A percentile compares a stretch with the other conserved stretches of the same genome.
Evolutionary conservation across 2,329 filamentous ascomycete species (phyloP).

Genomic region (Cercospora zeae-maydis): DNA sequence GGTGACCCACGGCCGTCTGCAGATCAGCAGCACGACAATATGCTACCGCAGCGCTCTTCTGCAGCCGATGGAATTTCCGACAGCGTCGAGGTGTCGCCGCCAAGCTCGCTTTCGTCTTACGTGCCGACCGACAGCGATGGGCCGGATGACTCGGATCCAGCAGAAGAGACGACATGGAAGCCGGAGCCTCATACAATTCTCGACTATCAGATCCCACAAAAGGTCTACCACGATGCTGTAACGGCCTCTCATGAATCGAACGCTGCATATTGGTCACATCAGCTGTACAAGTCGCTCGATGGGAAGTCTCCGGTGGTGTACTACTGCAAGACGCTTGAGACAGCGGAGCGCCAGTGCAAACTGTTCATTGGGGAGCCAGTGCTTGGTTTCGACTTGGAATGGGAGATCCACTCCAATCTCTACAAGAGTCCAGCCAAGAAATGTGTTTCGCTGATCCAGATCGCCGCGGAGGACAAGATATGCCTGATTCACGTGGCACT

Average conservation of each 20-base stretch:
- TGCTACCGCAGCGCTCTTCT: not conserved
- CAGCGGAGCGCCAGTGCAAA: conserved; percentile 62
- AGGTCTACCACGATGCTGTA: conserved; percentile 29
- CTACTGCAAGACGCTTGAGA: conserved; percentile 68
- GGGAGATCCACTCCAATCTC: conserved; percentile 54
- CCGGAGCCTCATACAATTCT: conserved; percentile 17
- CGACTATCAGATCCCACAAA: conserved; percentile 29
- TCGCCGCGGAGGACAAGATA: conserved; percentile 73
- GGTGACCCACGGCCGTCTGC: not conserved
- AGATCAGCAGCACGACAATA: not conserved
- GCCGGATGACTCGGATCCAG: not conserved
- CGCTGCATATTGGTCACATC: conserved; percentile 59
- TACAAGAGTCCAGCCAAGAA: conserved; percentile 33
- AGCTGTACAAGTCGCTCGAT: conserved; percentile 64
- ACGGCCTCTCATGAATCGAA: conserved; percentile 30
- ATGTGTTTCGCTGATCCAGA: conserved; percentile 77
- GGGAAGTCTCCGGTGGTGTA: conserved; percentile 70
- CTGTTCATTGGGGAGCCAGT: conserved; percentile 67
- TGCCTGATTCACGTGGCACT: conserved; percentile 77
- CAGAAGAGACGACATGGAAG: not conserved
- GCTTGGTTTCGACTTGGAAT: conserved; percentile 89
- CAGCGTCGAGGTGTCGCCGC: not conserved
- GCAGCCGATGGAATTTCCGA: not conserved
- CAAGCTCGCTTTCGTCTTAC: conserved; percentile 4
- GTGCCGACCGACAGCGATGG: not conserved